These are phyloP conservation scores for Sordaria brevicollis DNA, from an alignment of 495 filamentous ascomycete genomes.

Conservation along the genomic window DNA sequence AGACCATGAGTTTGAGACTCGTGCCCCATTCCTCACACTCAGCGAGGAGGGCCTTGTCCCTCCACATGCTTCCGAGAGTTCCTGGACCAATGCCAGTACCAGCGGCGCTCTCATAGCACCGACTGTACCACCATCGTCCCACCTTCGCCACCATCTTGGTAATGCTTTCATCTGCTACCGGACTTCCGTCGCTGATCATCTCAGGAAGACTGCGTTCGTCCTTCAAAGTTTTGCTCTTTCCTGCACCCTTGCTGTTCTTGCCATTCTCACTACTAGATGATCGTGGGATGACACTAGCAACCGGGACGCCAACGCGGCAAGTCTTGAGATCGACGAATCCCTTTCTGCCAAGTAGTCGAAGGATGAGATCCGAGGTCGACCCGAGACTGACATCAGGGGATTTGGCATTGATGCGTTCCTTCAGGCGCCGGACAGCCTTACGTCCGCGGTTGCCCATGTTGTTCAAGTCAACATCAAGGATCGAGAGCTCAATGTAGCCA, in stretches of 20 bases:
- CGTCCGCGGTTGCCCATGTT: slow-evolving; percentile 74
- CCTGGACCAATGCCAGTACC: slow-evolving; percentile 41
- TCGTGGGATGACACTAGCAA: slow-evolving; percentile 54
- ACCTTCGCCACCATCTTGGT: slow-evolving; percentile 86
- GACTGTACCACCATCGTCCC: slow-evolving; percentile 91
- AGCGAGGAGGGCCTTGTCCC: slow-evolving; percentile 58
- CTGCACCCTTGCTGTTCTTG: slow-evolving; percentile 2
- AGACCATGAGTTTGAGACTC: slow-evolving; percentile 82
- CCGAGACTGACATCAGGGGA: slow-evolving; percentile 54
- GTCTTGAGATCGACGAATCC: slow-evolving; percentile 80
- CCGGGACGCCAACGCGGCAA: slow-evolving; percentile 83
- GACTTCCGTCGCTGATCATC: slow-evolving; percentile 54
- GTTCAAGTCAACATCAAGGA: slow-evolving; percentile 78
- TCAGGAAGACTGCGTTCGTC: slow-evolving; percentile 55
- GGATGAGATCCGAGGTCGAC: slow-evolving; percentile 66
- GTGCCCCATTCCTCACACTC: slow-evolving; percentile 83
- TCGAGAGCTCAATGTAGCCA: slow-evolving; percentile 77
- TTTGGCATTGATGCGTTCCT: slow-evolving; percentile 57
- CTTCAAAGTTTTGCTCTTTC: slow-evolving; percentile 22
- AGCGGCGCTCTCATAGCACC: slow-evolving; percentile 69
- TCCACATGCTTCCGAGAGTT: slow-evolving; percentile 62
- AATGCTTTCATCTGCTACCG: slow-evolving; percentile 64
- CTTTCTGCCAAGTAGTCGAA: slow-evolving; percentile 61
- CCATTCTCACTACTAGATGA: slow-evolving; percentile 19
- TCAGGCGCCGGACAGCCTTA: slow-evolving; percentile 64